Base-by-base conservation (phyloP, 495 filamentous ascomycete genomes). In the Sabuloglossum arenarium region DNA sequence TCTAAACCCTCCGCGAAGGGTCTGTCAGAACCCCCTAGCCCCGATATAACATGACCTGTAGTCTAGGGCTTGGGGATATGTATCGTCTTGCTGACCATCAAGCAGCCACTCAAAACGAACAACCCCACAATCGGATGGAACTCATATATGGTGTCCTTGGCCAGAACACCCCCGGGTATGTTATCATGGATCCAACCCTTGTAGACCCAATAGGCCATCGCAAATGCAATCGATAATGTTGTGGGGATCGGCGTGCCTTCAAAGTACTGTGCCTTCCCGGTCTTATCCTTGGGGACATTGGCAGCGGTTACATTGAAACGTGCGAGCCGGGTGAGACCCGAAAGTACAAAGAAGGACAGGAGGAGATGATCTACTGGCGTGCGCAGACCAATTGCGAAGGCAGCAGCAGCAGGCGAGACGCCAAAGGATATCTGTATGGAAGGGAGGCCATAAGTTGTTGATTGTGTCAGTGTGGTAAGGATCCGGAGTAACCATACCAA, bases 161-260 rank as follows among this genome's bases (percentile, higher is more conserved):
- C 73, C 67, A 74, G 68, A 19, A 78, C 65, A 32, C 89, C 88
- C 30, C 82, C 66, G 8, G 90, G 90, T 6, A 94, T 62, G 43
- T 80, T 70, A 31, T 85, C 84, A 56, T 53, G 37, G 46, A 88
- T 74, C 82, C 86, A 93, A 59, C 85, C 84, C 56, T 85, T 68
- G 32, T 71, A 78, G 9, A 88, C 79, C 84, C 90, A 97, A 68
- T 81, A 94, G 8, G 80, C 86, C 91, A 98, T 96, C 12, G 89
- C 59, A 21, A 70, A 75, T 53, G 85, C 87, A 59, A 96, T 81
- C 0, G 73, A 79, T 16, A 97, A 69, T 14, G 83, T 85, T 4
- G 85, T 97, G 3, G 91, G 91, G 65, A 97, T 97, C 19, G 91
- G 91, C 1, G 90, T 93, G 63, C 91, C 91, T 69, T 97, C 89